Percentiles rank a stretch among this genome's conserved stretches.
These are phyloP conservation scores for Caryopteris hybrid DNA, from an alignment of 305 asterid species.

Conservation along the genomic window DNA sequence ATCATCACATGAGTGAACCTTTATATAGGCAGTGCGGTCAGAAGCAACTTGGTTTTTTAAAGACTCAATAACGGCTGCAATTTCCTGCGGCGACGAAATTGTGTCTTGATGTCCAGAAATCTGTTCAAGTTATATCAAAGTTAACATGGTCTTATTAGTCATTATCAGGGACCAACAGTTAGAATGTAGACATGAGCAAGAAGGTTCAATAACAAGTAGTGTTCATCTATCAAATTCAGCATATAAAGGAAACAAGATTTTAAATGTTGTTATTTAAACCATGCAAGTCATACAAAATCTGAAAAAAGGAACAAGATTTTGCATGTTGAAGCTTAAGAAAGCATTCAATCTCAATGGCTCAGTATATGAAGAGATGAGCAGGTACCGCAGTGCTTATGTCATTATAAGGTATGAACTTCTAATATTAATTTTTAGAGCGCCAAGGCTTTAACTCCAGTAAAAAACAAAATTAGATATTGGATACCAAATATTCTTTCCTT, in stretches of 20 bases:
- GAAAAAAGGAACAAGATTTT: background rate
- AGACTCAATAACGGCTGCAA: constrained; percentile 47
- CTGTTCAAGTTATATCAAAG: constrained; percentile 37
- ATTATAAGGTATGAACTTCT: background rate
- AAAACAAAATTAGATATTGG: background rate
- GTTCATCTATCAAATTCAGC: background rate
- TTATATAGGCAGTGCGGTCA: constrained; percentile 49
- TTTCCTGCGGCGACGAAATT: constrained; percentile 34
- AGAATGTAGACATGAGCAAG: background rate
- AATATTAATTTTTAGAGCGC: background rate
- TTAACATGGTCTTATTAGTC: constrained; percentile 10
- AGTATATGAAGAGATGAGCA: constrained; percentile 6
- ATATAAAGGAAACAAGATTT: background rate
- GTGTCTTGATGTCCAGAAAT: constrained; percentile 36
- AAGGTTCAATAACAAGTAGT: background rate
- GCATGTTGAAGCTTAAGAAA: too few relatives aligned
- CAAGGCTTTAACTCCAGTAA: background rate
- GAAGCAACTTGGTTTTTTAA: constrained; percentile 55
- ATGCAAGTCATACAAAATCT: background rate
- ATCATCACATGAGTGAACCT: constrained; percentile 46
- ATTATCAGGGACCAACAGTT: constrained; percentile 1
- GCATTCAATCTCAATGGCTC: background rate
- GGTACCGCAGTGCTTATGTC: background rate
- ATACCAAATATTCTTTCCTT: constrained; percentile 1
- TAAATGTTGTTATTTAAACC: background rate